Evolutionary conservation across 2,329 filamentous ascomycete genomes (phyloP).

Genomic region (Fusarium pseudoanthophilum): DNA sequence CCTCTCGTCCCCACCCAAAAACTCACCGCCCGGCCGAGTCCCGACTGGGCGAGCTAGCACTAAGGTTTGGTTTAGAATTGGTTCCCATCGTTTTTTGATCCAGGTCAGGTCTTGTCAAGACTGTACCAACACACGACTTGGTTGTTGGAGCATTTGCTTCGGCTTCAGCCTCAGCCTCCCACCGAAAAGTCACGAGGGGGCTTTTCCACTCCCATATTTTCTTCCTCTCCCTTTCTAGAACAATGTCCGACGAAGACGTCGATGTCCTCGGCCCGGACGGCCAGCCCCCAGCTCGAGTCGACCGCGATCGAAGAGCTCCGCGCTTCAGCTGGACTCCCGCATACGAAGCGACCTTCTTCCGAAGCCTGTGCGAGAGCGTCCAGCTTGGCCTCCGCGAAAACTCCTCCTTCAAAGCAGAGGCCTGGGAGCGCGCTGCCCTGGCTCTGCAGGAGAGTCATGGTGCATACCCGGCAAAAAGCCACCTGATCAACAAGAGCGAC

Average conservation of each 20-base stretch:
- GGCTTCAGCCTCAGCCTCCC: constrained; percentile 24
- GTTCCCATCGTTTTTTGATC: constrained; percentile 1
- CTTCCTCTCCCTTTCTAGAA: constrained; percentile 25
- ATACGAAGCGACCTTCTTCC: constrained; percentile 70
- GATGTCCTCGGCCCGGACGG: constrained; percentile 52
- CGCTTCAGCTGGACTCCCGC: constrained; percentile 70
- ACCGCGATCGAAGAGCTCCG: constrained; percentile 57
- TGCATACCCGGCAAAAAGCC: constrained; percentile 68
- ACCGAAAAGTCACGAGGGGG: constrained; percentile 18
- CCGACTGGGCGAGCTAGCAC: constrained; percentile 30
- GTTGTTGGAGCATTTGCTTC: constrained; percentile 35
- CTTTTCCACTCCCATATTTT: neutral
- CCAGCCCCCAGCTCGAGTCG: constrained; percentile 48
- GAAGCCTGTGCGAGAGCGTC: constrained; percentile 69
- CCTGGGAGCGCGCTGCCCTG: constrained; percentile 67
- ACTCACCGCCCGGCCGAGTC: constrained; percentile 44
- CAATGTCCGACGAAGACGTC: constrained; percentile 53
- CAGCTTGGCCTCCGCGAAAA: constrained; percentile 66
- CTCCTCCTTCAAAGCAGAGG: constrained; percentile 70
- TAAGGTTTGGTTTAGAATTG: constrained; percentile 14
- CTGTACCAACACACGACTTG: constrained; percentile 15
- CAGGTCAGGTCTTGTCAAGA: neutral
- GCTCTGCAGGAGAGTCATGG: constrained; percentile 65
- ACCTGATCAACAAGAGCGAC: constrained; percentile 72
- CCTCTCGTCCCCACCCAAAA: constrained; percentile 41